phyloP scores from a whole-genome alignment of 2,329 filamentous ascomycete species.

The Arachnomyces sp. region DNA sequence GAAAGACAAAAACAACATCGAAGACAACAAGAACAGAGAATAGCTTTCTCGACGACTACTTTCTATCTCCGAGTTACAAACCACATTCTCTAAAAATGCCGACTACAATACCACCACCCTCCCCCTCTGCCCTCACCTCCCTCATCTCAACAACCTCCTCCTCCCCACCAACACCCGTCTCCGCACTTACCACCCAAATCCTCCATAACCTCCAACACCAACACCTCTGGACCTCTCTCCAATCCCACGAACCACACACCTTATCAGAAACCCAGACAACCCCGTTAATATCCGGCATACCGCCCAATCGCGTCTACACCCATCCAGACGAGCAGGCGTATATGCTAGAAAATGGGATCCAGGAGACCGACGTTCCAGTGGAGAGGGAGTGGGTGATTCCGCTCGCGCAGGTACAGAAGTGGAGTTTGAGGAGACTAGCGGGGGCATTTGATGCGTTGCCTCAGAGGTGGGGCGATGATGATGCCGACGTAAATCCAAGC shows the following conservation, averaged over 20 bases:
- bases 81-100: conserved; percentile 1
- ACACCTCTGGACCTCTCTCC: conserved; percentile 54
- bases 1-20: background rate
- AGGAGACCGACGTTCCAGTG: conserved; percentile 38
- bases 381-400: conserved; percentile 56
- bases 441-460: conserved; percentile 50
- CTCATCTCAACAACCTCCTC: conserved; percentile 34
- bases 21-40: background rate
- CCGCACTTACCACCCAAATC: conserved; percentile 50
- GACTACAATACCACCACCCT: conserved; percentile 10
- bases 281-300: conserved; percentile 54
- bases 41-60: conserved; percentile 4
- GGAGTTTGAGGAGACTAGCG: conserved; percentile 50
- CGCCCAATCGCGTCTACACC: conserved; percentile 53
- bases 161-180: conserved; percentile 19
- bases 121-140: conserved; percentile 27
- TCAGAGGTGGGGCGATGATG: conserved; percentile 9
- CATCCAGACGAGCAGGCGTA: conserved; percentile 59
- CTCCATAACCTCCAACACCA: conserved; percentile 58
- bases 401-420: conserved; percentile 51
- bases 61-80: conserved; percentile 10
- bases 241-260: conserved; percentile 38
- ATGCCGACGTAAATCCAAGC: background rate
- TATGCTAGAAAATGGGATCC: conserved; percentile 46
- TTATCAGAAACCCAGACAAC: conserved; percentile 27